phyloP scores from a whole-genome alignment of 805 yeast species.

The Diddensiella caesifluorescens region DNA sequence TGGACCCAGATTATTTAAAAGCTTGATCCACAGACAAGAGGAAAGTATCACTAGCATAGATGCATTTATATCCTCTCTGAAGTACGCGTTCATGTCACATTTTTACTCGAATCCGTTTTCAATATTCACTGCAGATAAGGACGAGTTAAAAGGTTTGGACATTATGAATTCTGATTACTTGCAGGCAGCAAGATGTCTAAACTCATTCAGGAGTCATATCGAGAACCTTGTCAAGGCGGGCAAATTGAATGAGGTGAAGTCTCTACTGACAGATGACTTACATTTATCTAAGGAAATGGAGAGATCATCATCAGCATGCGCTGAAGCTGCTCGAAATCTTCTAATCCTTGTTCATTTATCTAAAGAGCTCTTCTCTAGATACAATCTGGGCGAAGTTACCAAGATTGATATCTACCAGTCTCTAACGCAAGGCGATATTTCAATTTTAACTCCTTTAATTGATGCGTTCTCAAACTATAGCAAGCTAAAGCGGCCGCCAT shows the following conservation, averaged over 20 bases:
- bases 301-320: no score
- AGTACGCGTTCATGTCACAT: constrained; percentile 33
- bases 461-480: no score
- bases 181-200: constrained; percentile 32
- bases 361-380: no score
- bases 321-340: no score
- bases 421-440: no score
- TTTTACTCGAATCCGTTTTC: constrained; percentile 36
- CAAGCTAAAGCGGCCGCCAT: no score
- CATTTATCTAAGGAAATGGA: no score
- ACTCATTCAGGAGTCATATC: constrained; percentile 33
- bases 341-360: no score
- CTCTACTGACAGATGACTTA: constrained; percentile 24
- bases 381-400: no score
- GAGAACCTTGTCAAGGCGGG: constrained; percentile 15
- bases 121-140: constrained; percentile 11
- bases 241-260: constrained; percentile 11
- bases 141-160: constrained; percentile 3
- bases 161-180: constrained; percentile 19
- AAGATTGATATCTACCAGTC: no score
- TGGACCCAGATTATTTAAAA: constrained; percentile 23
- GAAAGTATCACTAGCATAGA: constrained; percentile 24
- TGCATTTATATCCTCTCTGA: constrained; percentile 23
- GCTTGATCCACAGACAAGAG: constrained; percentile 20
- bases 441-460: no score